These are phyloP conservation scores for Colletotrichum destructivum DNA, from an alignment of 2,329 filamentous ascomycete species.

Conservation along the genomic window DNA sequence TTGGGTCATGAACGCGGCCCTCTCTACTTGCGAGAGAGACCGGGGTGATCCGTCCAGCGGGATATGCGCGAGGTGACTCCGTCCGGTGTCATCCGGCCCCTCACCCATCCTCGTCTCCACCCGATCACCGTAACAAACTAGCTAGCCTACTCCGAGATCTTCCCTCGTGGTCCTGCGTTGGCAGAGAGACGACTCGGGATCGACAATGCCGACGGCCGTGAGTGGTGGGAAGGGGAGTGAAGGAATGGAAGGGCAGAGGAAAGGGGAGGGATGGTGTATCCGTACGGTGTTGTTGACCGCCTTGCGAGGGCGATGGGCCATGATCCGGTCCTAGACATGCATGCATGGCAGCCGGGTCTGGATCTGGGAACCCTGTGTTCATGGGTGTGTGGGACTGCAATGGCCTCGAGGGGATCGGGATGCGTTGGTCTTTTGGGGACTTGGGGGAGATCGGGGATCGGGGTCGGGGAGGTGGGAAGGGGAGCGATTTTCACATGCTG, in stretches of 20 bases:
- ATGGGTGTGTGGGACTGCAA: too few species aligned
- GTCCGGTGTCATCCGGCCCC: not conserved
- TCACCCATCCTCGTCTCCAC: not conserved
- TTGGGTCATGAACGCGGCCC: not conserved
- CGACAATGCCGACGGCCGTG: not conserved
- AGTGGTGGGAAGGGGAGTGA: not conserved
- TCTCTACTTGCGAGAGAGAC: not conserved
- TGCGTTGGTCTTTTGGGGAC: too few species aligned
- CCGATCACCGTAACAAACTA: not conserved
- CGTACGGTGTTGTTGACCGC: not conserved
- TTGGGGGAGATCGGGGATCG: too few species aligned
- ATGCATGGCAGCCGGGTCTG: not conserved
- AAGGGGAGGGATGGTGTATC: not conserved
- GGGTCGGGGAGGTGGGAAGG: too few species aligned
- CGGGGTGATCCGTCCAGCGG: not conserved
- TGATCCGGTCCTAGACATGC: slow-evolving; percentile 1
- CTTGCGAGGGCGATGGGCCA: not conserved
- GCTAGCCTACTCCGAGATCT: not conserved
- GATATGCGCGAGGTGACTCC: not conserved
- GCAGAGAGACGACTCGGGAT: not conserved
- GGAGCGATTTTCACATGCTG: too few species aligned
- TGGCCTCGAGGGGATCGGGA: too few species aligned
- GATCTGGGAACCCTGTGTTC: not conserved
- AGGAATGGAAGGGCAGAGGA: not conserved
- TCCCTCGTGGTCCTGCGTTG: not conserved